Evolutionary conservation across 2,329 filamentous ascomycete genomes (phyloP).

Genomic region (Torrubiellomyces zombiae): DNA sequence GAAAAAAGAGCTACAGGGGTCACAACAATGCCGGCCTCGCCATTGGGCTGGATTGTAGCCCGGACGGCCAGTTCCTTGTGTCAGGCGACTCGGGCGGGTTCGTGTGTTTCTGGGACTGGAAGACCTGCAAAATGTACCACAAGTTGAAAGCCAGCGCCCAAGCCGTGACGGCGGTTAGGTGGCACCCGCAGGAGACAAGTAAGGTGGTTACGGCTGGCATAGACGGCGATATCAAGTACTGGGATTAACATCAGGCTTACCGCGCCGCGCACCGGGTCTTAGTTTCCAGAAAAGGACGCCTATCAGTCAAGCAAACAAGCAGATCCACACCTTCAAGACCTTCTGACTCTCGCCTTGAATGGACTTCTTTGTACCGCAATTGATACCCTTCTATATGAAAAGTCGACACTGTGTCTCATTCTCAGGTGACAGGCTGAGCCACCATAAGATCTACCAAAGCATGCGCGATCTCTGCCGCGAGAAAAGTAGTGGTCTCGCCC

Average conservation of each 20-base stretch:
- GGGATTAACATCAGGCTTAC: no score
- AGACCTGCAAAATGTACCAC: conserved; percentile 98
- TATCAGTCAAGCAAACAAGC: no score
- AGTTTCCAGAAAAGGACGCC: no score
- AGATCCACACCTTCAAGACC: no score
- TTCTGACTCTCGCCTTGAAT: no score
- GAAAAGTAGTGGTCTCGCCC: conserved; percentile 62
- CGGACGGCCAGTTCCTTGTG: conserved; percentile 81
- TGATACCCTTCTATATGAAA: no score
- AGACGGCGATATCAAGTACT: conserved; percentile 79
- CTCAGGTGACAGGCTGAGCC: background rate
- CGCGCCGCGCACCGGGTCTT: no score
- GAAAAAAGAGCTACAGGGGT: conserved; percentile 90
- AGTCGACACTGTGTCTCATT: no score
- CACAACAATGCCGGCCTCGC: conserved; percentile 93
- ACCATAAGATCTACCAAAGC: conserved; percentile 8
- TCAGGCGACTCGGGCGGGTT: conserved; percentile 78
- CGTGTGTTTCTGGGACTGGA: conserved; percentile 98
- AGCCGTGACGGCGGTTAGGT: conserved; percentile 72
- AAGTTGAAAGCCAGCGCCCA: conserved; percentile 78
- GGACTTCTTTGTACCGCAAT: no score
- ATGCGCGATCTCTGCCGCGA: conserved; percentile 58
- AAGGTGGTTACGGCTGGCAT: conserved; percentile 84
- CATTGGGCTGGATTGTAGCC: conserved; percentile 74
- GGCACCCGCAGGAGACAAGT: conserved; percentile 95